Conservation (phyloP, 2,329 filamentous ascomycete species). For the Thyridium curvatum region DNA sequence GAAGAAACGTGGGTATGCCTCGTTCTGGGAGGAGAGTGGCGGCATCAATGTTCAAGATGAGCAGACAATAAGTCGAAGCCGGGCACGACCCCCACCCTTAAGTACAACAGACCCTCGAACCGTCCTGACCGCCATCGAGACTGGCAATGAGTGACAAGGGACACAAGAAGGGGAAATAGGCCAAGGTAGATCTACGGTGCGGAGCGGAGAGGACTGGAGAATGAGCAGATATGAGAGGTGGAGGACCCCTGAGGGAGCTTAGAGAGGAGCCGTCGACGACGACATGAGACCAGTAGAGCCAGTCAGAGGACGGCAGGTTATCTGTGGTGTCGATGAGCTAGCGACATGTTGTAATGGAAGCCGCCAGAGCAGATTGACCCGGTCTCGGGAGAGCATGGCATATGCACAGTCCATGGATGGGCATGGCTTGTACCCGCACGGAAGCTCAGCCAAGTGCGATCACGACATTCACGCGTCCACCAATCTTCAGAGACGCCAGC, state of each 20-base stretch:
- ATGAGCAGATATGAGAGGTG: neutral
- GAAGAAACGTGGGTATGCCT: slow-evolving; percentile 1
- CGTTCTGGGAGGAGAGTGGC: neutral
- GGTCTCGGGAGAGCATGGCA: too few relatives aligned
- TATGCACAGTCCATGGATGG: too few relatives aligned
- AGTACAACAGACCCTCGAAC: neutral
- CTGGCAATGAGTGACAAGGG: neutral
- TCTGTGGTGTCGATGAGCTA: slow-evolving; percentile 21
- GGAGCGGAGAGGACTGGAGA: slow-evolving; percentile 7
- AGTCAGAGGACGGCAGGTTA: slow-evolving; percentile 32
- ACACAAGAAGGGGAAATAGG: neutral
- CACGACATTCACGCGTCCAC: too few relatives aligned
- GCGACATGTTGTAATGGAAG: slow-evolving; percentile 7
- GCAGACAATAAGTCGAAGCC: slow-evolving; percentile 2
- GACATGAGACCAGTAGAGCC: slow-evolving; percentile 13
- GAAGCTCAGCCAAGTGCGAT: too few relatives aligned
- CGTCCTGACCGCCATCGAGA: neutral
- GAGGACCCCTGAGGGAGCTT: slow-evolving; percentile 8
- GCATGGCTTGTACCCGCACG: too few relatives aligned
- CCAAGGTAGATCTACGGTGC: slow-evolving; percentile 12
- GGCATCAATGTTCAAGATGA: slow-evolving; percentile 1
- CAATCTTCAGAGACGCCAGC: slow-evolving; percentile 1
- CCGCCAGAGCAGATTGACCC: slow-evolving; percentile 6
- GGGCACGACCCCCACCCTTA: slow-evolving; percentile 13
- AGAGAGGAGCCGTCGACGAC: slow-evolving; percentile 6